A percentile compares a stretch with the other conserved stretches of the same genome.
These are phyloP conservation scores for Hypomyces perniciosus DNA, from an alignment of 2,329 filamentous ascomycete genomes.

Conservation along the genomic window DNA sequence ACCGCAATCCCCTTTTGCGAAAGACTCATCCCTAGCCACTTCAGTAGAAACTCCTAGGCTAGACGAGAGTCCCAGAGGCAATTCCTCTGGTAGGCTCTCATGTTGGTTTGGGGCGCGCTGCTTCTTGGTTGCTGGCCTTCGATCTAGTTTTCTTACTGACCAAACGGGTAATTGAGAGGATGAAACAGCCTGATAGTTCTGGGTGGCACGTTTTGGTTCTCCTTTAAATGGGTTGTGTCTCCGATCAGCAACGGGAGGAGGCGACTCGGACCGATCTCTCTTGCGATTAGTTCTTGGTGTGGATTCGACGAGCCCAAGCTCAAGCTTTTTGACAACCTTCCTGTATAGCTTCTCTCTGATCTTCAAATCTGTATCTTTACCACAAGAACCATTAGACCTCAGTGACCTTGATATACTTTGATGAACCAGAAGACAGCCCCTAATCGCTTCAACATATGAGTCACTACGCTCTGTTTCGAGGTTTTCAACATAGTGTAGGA, in stretches of 20 bases:
- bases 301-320: slow-evolving; percentile 2
- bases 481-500: neutral
- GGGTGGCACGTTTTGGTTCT: neutral
- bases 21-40: neutral
- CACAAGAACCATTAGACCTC: neutral
- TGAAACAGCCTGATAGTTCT: too few species aligned
- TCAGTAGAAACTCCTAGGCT: too few species aligned
- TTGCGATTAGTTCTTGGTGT: slow-evolving; percentile 2
- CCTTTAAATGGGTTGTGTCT: neutral
- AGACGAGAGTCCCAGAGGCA: too few species aligned
- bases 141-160: neutral
- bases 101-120: neutral
- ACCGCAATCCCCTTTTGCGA: neutral
- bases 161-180: too few species aligned
- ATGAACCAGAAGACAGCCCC: slow-evolving; percentile 3
- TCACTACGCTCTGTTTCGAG: slow-evolving; percentile 5
- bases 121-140: neutral
- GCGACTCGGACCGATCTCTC: slow-evolving; percentile 8
- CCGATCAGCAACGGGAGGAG: neutral
- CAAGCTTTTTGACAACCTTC: slow-evolving; percentile 7
- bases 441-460: slow-evolving; percentile 10
- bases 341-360: slow-evolving; percentile 5
- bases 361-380: neutral
- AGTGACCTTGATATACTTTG: slow-evolving; percentile 2
- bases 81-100: neutral